Conservation (phyloP, 1,139 yeast genomes). For the Taphrina betulina region DNA sequence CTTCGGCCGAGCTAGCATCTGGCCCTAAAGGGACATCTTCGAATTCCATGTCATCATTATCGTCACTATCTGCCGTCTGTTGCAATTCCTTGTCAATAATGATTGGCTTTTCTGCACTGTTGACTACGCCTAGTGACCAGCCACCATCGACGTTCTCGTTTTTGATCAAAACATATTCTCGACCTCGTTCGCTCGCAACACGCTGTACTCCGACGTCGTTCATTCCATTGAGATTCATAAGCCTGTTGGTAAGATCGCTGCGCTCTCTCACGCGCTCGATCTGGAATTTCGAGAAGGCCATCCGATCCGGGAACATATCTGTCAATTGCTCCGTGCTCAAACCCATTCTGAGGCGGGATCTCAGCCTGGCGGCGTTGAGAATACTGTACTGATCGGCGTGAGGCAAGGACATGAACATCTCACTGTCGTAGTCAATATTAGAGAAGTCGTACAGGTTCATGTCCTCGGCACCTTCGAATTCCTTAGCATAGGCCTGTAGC, state of each 20-base stretch:
- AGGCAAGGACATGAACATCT: slow-evolving; percentile 52
- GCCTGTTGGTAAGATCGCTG: slow-evolving; percentile 80
- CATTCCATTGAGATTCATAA: slow-evolving; percentile 83
- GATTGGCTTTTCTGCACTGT: slow-evolving; percentile 29
- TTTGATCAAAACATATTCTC: slow-evolving; percentile 70
- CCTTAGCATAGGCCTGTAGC: slow-evolving; percentile 58
- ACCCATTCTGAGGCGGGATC: slow-evolving; percentile 93
- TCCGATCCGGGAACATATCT: slow-evolving; percentile 71
- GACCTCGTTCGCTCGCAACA: slow-evolving; percentile 80
- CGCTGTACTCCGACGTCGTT: slow-evolving; percentile 59
- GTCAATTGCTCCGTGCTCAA: slow-evolving; percentile 83
- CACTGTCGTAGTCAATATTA: slow-evolving; percentile 47
- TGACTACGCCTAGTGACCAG: slow-evolving; percentile 68
- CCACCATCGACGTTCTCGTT: slow-evolving; percentile 62
- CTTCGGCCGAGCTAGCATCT: neutral
- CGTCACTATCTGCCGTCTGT: slow-evolving; percentile 34
- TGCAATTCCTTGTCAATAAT: slow-evolving; percentile 34
- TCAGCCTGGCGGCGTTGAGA: slow-evolving; percentile 72
- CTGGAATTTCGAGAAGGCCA: slow-evolving; percentile 91
- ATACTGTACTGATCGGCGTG: slow-evolving; percentile 84
- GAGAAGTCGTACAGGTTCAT: slow-evolving; percentile 43
- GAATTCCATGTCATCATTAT: slow-evolving; percentile 37
- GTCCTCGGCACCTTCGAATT: slow-evolving; percentile 63
- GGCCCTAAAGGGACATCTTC: slow-evolving; percentile 50
- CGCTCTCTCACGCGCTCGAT: slow-evolving; percentile 89